A percentile compares a stretch with the other conserved stretches of the same genome.
These are phyloP conservation scores for Penicillium daleae DNA, from an alignment of 495 filamentous ascomycete genomes.

Conservation along the genomic window DNA sequence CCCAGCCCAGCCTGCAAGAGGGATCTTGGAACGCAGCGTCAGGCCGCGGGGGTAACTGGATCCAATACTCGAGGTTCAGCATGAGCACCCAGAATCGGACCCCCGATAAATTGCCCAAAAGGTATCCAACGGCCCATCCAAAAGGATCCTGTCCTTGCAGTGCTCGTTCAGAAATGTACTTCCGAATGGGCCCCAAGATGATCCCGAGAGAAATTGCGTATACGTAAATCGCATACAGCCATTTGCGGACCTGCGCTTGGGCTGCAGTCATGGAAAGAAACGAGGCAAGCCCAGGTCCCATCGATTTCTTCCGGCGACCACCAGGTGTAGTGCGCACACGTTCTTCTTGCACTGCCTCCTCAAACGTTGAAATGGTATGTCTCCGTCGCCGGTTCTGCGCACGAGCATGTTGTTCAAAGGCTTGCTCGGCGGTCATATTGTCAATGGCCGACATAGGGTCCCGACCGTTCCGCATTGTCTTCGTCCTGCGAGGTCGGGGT, in stretches of 20 bases:
- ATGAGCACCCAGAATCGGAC: slow-evolving; percentile 69
- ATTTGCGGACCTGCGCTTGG: slow-evolving; percentile 77
- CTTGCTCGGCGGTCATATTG: slow-evolving; percentile 32
- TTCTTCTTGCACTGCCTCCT: slow-evolving; percentile 38
- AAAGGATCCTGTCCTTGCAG: slow-evolving; percentile 78
- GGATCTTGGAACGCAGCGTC: slow-evolving; percentile 32
- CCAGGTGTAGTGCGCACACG: slow-evolving; percentile 59
- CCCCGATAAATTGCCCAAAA: slow-evolving; percentile 76
- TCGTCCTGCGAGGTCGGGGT: slow-evolving; percentile 33
- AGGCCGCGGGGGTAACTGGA: slow-evolving; percentile 65
- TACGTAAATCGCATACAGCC: slow-evolving; percentile 79
- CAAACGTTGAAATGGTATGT: slow-evolving; percentile 55
- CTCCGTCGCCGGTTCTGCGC: slow-evolving; percentile 45
- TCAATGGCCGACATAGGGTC: slow-evolving; percentile 27
- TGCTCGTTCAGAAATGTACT: slow-evolving; percentile 66
- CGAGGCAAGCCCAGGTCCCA: slow-evolving; percentile 66
- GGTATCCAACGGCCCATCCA: slow-evolving; percentile 88
- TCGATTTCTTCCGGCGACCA: slow-evolving; percentile 67
- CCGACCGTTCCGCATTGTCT: slow-evolving; percentile 31
- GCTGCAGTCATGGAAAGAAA: slow-evolving; percentile 79
- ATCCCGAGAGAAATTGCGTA: slow-evolving; percentile 66
- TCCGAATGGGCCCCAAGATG: slow-evolving; percentile 71
- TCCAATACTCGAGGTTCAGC: slow-evolving; percentile 72
- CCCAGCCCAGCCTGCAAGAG: slow-evolving; percentile 56
- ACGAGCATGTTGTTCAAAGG: slow-evolving; percentile 22